Conservation (phyloP, 305 asterid genomes). For the Euphrasia arctica region DNA sequence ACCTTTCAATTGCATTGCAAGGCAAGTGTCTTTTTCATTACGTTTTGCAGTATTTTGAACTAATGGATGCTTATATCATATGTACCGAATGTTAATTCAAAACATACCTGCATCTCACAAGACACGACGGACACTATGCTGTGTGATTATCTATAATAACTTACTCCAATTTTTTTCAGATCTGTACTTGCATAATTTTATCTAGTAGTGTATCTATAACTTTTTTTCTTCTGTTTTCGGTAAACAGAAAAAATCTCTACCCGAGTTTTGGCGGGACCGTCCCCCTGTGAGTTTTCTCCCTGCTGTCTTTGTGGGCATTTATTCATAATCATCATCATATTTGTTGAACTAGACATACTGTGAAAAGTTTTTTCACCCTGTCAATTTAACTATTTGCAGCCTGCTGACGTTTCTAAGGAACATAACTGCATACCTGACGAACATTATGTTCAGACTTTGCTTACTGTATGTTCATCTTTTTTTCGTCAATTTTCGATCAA, state of each 20-base stretch:
- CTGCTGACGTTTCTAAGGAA: conserved; percentile 69
- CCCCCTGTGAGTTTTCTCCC: conserved; percentile 57
- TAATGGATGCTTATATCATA: neutral
- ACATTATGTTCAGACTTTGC: conserved; percentile 93
- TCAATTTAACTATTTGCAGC: conserved; percentile 45
- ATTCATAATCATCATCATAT: conserved; percentile 14
- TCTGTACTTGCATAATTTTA: conserved; percentile 8
- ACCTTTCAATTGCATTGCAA: conserved; percentile 85
- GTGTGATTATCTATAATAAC: too few species aligned
- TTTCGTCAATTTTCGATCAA: neutral
- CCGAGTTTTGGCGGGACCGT: conserved; percentile 93
- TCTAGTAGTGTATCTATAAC: conserved; percentile 8
- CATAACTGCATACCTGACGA: conserved; percentile 98
- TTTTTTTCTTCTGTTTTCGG: conserved; percentile 9
- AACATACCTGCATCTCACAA: too few species aligned
- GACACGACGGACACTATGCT: neutral
- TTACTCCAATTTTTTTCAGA: conserved; percentile 2
- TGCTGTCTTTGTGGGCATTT: neutral
- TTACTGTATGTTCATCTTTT: conserved; percentile 56
- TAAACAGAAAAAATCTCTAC: conserved; percentile 77
- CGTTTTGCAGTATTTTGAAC: conserved; percentile 17
- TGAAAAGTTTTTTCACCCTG: neutral
- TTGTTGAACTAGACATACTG: conserved; percentile 12
- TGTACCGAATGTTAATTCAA: neutral
- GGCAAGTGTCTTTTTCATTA: conserved; percentile 45